Base-by-base conservation (phyloP, 2,329 filamentous ascomycete genomes). In the Amauroascus niger region DNA sequence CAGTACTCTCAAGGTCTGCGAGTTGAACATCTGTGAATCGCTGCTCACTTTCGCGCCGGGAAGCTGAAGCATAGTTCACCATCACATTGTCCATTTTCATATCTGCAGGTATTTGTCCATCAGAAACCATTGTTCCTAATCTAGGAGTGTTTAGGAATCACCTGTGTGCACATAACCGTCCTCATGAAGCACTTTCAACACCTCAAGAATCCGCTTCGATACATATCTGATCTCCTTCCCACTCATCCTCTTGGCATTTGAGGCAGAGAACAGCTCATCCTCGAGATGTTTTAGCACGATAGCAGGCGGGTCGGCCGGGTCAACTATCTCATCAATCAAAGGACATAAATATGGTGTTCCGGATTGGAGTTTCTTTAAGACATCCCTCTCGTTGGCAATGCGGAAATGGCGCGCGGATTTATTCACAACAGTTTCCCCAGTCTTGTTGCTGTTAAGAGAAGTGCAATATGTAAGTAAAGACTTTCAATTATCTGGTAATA, bases 301-400 rank as follows among this genome's bases (percentile, higher is more conserved):
- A 13, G 59, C 57, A 6, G 55, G 32, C 33, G 61, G 62, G 6
- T 52, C 18, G 41, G 56, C 48, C 2, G 58, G 62, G 18, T 65
- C 59, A 11, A 62, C 55, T 30, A 64, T 63, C 28, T 63, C 61
- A 57, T 67, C 65, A 6, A 65, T 54, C 35, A 68, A 46, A 13
- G 62, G 64, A 26, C 62, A 60, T 33, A 65, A 49, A 7, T 59
- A 20, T 14, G 37, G 37, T 6, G n/a, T 61, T 37, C 58, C n/a
- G 35, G 58, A 46, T 44, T 66, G 62, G 26, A 63, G 62, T 46
- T 57, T 49, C 53, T 54, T 57, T n/a, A 66, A 61, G 11, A 65
- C 50, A 45, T 64, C 46, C 53, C 61, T 45, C 61, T 66, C 62
- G 53, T 65, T 63, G 35, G 62, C 55, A 35, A 67, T 52, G 6